Conservation (phyloP, 805 yeast genomes). For the Starmerella tilneyi region DNA sequence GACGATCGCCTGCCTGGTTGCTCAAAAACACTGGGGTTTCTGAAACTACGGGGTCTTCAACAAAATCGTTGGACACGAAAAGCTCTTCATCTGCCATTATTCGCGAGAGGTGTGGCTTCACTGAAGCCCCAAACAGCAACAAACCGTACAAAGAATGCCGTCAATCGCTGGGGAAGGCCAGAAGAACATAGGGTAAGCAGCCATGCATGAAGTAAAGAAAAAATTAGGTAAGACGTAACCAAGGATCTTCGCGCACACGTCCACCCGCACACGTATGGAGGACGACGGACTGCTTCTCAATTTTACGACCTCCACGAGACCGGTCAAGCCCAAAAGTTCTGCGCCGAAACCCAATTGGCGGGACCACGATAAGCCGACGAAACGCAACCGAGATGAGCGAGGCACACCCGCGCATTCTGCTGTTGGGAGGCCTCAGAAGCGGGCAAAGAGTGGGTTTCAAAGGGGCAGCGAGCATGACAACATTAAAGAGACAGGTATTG, state of each 20-base stretch:
- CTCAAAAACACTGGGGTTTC: slow-evolving; percentile 50
- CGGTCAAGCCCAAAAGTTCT: slow-evolving; percentile 22
- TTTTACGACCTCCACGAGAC: slow-evolving; percentile 42
- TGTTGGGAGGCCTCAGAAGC: slow-evolving; percentile 21
- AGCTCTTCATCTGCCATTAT: slow-evolving; percentile 30
- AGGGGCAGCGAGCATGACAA: background rate
- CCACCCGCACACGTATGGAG: slow-evolving; percentile 21
- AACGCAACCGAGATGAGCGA: background rate
- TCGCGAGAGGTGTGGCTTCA: too few species aligned
- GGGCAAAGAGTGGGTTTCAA: slow-evolving; percentile 16
- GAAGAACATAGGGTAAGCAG: too few species aligned
- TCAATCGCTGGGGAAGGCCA: background rate
- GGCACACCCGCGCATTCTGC: slow-evolving; percentile 13
- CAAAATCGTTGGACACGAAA: slow-evolving; percentile 20
- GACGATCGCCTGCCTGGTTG: slow-evolving; percentile 25
- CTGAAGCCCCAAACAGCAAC: too few species aligned
- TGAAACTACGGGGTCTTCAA: slow-evolving; percentile 49
- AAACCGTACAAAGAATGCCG: background rate
- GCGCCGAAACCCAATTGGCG: slow-evolving; percentile 6
- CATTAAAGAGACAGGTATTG: slow-evolving; percentile 33
- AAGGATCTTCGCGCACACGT: background rate
- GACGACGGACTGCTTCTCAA: slow-evolving; percentile 66
- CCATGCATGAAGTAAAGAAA: too few species aligned
- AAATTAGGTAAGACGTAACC: slow-evolving; percentile 13
- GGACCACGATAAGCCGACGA: background rate